Evolutionary conservation across 352 stramenopile genomes (phyloP), one percentile per base, ranked within the genome.

Genomic region (Aphanomyces euteiches): DNA sequence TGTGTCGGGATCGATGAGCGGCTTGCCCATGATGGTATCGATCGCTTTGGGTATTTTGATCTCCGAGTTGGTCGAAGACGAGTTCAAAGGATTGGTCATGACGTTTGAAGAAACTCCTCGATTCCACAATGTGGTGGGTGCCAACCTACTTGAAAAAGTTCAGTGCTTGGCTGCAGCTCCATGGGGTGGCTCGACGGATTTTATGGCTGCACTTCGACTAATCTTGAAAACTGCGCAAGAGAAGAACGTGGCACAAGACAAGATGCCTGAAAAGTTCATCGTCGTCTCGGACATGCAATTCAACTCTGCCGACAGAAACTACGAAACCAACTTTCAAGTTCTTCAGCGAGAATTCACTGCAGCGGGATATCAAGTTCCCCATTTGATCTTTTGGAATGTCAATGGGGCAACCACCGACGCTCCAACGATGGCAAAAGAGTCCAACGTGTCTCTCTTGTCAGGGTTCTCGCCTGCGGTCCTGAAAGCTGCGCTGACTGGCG

Each of bases 231-330:
- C 88, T 4, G 80, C 77, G 12, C 72, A 61, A 15, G 40, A 79
- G 28, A 43, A 78, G 28, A 67, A 75, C 15, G 58, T 95, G 3
- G 34, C 43, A 3, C 7, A 38, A 1, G 74, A 87, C 0, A 75
- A 89, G 41, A 82, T 92, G 68, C 88, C 85, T 5, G 61, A 82
- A 38, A 74, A 72, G 1, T 72, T 96, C 21, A 84, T 93, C 53
- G 84, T 96, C 17, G 77, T 96, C 66, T 90, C 82, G 8, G 87
- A 93, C 71, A 95, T 96, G 88, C 84, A 90, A 75, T 93, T 93
- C 53, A 68, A 95, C 72, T 6, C 39, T 7, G 84, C 84, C 0
- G 69, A 80, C 54, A 13, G 21, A 40, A 76, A 77, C 54, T 83
- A 77, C 38, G 73, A 83, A 72, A 80, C 75, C 17, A 83, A 81